Evolutionary conservation across 805 yeast genomes (phyloP), one percentile per base, ranked within the genome.

Genomic region (Pichia pseudocactophila): DNA sequence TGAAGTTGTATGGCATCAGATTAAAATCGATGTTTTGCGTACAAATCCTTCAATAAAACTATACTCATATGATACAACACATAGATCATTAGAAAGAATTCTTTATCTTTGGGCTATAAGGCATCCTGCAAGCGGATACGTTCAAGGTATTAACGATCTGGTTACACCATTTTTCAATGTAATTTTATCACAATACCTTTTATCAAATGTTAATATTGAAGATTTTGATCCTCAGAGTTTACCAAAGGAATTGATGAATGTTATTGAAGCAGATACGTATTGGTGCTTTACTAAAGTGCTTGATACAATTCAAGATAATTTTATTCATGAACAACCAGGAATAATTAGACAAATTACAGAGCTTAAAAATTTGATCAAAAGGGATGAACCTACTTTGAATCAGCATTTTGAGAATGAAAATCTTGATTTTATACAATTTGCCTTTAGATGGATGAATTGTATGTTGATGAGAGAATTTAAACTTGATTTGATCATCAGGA

Each of bases 391-490:
- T 2, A 80, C 74, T 20, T 68, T 92, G 28, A 78, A 80, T 32
- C 68, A 69, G 31, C 97, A 92, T 64, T 74, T 92, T 49, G 79
- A 80, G 46, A 56, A 61, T 1, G 96, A 92, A 58, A 84, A 84
- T 37, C 77, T 92, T n/a, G 96, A 92, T 61, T 92, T 92, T 56
- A 78, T 92, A 49, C 98, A 92, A 62, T 92, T 92, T 62, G 78
- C 96, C 17, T 92, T 92, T 66, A 71, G 98, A 51, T 92, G 98
- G 98, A 92, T 92, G 97, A 92, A 92, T 63, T 92, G 98, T 66
- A 67, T 92, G 55, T 66, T 92, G 39, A 92, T 92, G 98, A 76
- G 98, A 50, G 98, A 92, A 55, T 70, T 92, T 36, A 77, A 81
- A 34, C 78, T 92, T 55, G 67, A 68, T 26, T 74, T 86, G 46